Evolutionary conservation across 106 monocot genomes (phyloP), one percentile per base, ranked within the genome.

Genomic region (Dendrobium officinale): DNA sequence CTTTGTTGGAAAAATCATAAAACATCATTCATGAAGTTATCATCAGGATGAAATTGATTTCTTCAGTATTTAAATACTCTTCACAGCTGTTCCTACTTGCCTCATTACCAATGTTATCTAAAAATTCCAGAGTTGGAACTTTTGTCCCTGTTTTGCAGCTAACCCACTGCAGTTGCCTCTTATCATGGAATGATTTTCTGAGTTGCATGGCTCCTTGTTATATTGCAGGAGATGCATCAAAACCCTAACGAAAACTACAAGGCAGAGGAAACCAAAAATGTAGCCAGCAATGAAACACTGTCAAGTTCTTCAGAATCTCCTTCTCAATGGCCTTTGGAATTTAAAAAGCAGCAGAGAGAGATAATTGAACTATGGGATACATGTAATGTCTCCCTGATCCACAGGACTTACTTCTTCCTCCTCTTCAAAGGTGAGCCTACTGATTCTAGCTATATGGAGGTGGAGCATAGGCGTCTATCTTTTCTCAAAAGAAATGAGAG

Each of bases 381-480:
- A 6, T 99, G 95, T 88, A 86, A 93, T 73, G 87, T 95, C 75
- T 93, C 99, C 5, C 78, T 99, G 66, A 78, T 91, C 41, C 99
- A 95, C 85, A 82, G 99, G 44, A 91, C 93, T 47, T 88, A 85
- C 78, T 93, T 99, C 90, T 99, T 95, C 75, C 89, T 95, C 9
- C 99, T 95, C 49, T 91, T 95, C 73, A 90, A 88, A 81, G 95
- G 95, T 2, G 95, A 95, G 17, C 93, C 91, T 4, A 61, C 88
- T 15, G 99, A 99, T 29, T 85, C 88, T 3, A 85, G 91, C 56
- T 95, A 99, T 81, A 83, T 99, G 88, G 95, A 95, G 82, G 91
- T 95, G 1, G 99, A 99, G 81, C 86, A 85, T 15, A 86, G 95
- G 70, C 86, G 98, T 79, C 82, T 98, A 5, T 85, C 83, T 74